Conservation (phyloP, 768 basidiomycete genomes). For the Russula vinacea region DNA sequence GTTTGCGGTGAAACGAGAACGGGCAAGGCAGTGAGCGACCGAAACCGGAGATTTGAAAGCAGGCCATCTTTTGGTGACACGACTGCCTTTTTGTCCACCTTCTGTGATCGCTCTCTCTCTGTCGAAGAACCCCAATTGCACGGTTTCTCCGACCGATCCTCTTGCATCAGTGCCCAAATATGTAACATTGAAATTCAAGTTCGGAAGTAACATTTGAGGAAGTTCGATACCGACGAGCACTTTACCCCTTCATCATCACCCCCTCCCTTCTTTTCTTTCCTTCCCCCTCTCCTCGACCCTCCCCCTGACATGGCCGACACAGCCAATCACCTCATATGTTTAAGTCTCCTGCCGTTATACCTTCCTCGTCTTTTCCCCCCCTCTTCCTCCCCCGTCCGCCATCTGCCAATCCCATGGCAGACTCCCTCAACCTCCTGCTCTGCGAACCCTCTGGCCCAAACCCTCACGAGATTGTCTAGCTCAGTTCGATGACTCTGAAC, state of each 20-base stretch:
- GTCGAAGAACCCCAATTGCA: slow-evolving; percentile 15
- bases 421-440: slow-evolving; percentile 18
- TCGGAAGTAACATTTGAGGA: slow-evolving; percentile 20
- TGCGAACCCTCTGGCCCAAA: slow-evolving; percentile 10
- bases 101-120: slow-evolving; percentile 22
- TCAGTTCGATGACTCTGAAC: slow-evolving; percentile 8
- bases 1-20: slow-evolving; percentile 5
- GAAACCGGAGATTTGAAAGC: slow-evolving; percentile 25
- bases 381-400: background rate
- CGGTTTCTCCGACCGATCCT: slow-evolving; percentile 14
- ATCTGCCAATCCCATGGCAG: slow-evolving; percentile 7
- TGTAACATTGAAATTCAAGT: slow-evolving; percentile 6
- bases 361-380: background rate
- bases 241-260: slow-evolving; percentile 9
- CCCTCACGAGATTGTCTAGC: background rate
- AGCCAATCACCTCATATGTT: slow-evolving; percentile 25
- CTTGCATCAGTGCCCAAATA: background rate
- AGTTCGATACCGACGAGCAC: slow-evolving; percentile 12
- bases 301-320: slow-evolving; percentile 21
- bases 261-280: background rate
- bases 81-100: slow-evolving; percentile 13
- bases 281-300: background rate
- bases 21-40: background rate
- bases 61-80: slow-evolving; percentile 18
- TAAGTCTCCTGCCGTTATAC: slow-evolving; percentile 3